Base-by-base conservation (phyloP, 768 basidiomycete species). In the Mycena pura region DNA sequence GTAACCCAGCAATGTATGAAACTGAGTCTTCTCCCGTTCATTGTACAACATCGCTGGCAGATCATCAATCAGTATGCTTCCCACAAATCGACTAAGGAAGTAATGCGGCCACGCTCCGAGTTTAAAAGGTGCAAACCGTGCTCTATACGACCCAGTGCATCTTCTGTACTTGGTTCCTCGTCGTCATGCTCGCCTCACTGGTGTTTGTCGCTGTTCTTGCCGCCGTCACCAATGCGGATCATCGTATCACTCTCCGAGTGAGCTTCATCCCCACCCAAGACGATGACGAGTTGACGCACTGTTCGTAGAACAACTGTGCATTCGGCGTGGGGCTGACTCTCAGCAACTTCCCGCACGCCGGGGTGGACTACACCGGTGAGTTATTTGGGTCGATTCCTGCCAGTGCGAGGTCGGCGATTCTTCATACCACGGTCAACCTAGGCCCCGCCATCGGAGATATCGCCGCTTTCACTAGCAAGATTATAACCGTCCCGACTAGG, bases 251-350 rank as follows among this genome's bases (percentile, higher is more conserved):
- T 1, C 53, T 55, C 25, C 27, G 39, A 3, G 51, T 53, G 19
- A 25, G n/a, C n/a, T n/a, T n/a, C n/a, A n/a, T n/a, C n/a, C n/a
- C n/a, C n/a, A n/a, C n/a, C n/a, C n/a, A n/a, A n/a, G n/a, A n/a
- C n/a, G n/a, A n/a, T n/a, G n/a, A n/a, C n/a, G n/a, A n/a, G n/a
- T n/a, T n/a, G n/a, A n/a, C n/a, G n/a, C n/a, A n/a, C n/a, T n/a
- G n/a, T n/a, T n/a, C n/a, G n/a, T n/a, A 60, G 58, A 60, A 60
- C 43, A 60, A 60, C 34, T 60, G 58, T 19, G 22, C 6, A 14
- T 60, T 25, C 9, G 58, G 22, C 17, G 43, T 60, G 34, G 58
- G 58, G n/a, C 19, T 60, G 41, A 60, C 58, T 10, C 50, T 60
- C 31, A 44, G 41, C 43, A 60, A 60, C 50, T 60, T 36, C 43